Percentiles rank a stretch among this genome's conserved stretches.
Conservation (phyloP, 768 basidiomycete genomes). For the Amanita rubescens region DNA sequence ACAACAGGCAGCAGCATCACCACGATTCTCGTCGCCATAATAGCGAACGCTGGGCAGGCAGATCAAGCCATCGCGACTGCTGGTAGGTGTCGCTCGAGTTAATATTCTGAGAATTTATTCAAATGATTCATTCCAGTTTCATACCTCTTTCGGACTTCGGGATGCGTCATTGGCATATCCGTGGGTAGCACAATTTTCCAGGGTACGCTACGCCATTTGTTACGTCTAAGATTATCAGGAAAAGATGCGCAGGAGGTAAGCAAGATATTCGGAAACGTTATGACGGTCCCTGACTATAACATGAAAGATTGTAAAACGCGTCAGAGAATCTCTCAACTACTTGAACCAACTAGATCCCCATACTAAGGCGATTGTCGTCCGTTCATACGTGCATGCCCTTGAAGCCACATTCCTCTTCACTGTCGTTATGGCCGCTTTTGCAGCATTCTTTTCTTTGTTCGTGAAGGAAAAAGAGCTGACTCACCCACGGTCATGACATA, state of each 20-base stretch:
- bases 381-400: conserved; percentile 38
- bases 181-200: conserved; percentile 52
- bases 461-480: conserved; percentile 43
- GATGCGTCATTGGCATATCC: conserved; percentile 50
- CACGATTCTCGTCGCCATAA: conserved; percentile 50
- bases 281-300: neutral
- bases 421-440: conserved; percentile 30
- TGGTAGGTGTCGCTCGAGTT: conserved; percentile 24
- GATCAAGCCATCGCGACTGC: conserved; percentile 64
- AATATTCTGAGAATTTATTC: neutral
- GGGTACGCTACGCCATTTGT: conserved; percentile 35
- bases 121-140: conserved; percentile 31
- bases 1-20: conserved; percentile 41
- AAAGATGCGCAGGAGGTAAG: conserved; percentile 48
- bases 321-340: conserved; percentile 43
- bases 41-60: conserved; percentile 52
- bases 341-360: conserved; percentile 34
- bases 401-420: conserved; percentile 43
- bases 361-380: conserved; percentile 28
- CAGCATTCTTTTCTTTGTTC: conserved; percentile 39
- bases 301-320: conserved; percentile 37
- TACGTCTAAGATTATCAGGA: conserved; percentile 35
- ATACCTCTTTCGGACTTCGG: conserved; percentile 60
- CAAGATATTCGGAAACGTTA: neutral
- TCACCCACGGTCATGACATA: conserved; percentile 3